phyloP scores from a whole-genome alignment of 148 eudicot species.

The Silene uniflora region DNA sequence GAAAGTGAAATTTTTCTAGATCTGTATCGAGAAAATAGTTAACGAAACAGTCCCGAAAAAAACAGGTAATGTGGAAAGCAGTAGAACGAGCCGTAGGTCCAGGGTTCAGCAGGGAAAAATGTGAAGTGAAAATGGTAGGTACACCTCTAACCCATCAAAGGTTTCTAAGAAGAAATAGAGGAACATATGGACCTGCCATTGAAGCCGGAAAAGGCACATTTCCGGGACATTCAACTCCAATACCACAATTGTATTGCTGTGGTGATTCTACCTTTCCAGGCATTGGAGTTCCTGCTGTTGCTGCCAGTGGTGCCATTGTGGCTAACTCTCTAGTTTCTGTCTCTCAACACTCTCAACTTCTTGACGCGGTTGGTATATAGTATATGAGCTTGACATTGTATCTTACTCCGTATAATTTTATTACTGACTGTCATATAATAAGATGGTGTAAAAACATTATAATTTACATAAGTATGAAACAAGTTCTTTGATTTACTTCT shows the following conservation, averaged over 20 bases:
- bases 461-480: too few species aligned
- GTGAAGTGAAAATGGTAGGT: constrained; percentile 83
- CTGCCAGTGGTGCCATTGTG: constrained; percentile 98
- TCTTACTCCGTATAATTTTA: too few species aligned
- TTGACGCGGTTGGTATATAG: constrained; percentile 62
- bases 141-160: constrained; percentile 86
- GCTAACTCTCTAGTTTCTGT: constrained; percentile 91
- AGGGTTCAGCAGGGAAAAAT: constrained; percentile 69
- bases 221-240: constrained; percentile 84
- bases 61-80: constrained; percentile 84
- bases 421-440: too few species aligned
- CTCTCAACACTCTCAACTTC: constrained; percentile 81
- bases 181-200: constrained; percentile 95
- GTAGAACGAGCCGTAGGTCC: constrained; percentile 82
- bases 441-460: too few species aligned
- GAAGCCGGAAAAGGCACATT: constrained; percentile 72
- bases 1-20: too few species aligned
- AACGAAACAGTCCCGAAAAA: neutral
- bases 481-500: too few species aligned
- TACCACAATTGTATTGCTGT: constrained; percentile 78
- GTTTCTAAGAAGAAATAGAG: constrained; percentile 79
- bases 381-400: neutral
- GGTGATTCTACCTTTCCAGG: constrained; percentile 98
- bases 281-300: constrained; percentile 96
- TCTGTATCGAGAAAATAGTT: too few species aligned